These are phyloP conservation scores for Deuterostichococcus epilithicus DNA, from an alignment of 139 green algal genomes.

Conservation along the genomic window DNA sequence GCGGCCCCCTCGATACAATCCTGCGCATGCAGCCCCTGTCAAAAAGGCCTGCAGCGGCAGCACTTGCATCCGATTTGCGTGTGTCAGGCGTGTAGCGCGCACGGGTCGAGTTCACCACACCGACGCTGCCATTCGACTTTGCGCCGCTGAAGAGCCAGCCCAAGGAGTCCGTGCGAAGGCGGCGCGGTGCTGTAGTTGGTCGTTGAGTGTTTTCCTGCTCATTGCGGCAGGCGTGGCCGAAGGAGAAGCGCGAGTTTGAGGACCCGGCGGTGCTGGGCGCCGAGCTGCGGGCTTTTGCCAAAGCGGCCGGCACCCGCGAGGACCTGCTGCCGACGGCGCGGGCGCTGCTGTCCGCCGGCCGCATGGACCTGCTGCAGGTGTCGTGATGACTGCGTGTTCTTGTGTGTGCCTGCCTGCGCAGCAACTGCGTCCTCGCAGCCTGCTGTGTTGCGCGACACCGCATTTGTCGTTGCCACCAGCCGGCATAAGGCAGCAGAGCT, in stretches of 20 bases:
- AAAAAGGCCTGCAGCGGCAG: neutral
- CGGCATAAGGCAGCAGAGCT: no score
- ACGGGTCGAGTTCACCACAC: neutral
- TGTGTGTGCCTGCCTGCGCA: no score
- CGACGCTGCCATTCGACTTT: neutral
- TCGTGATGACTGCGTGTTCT: no score
- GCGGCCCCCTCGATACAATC: slow-evolving; percentile 4
- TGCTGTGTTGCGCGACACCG: no score
- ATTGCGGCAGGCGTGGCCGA: neutral
- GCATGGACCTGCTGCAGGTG: slow-evolving; percentile 11
- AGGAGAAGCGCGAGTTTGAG: neutral
- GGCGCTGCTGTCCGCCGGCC: slow-evolving; percentile 8
- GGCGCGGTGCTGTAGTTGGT: neutral
- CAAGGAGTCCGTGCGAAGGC: neutral
- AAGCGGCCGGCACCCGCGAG: neutral
- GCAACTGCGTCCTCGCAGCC: no score
- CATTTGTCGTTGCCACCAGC: no score
- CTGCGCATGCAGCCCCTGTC: neutral
- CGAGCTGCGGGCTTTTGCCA: slow-evolving; percentile 9
- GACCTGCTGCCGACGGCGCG: slow-evolving; percentile 10
- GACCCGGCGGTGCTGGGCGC: neutral
- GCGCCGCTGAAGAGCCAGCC: neutral
- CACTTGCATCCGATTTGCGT: neutral
- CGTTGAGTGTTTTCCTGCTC: neutral
- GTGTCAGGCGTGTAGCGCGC: slow-evolving; percentile 1